Evolutionary conservation across 2,329 filamentous ascomycete species (phyloP).

Genomic region (Fusarium armeniacum): DNA sequence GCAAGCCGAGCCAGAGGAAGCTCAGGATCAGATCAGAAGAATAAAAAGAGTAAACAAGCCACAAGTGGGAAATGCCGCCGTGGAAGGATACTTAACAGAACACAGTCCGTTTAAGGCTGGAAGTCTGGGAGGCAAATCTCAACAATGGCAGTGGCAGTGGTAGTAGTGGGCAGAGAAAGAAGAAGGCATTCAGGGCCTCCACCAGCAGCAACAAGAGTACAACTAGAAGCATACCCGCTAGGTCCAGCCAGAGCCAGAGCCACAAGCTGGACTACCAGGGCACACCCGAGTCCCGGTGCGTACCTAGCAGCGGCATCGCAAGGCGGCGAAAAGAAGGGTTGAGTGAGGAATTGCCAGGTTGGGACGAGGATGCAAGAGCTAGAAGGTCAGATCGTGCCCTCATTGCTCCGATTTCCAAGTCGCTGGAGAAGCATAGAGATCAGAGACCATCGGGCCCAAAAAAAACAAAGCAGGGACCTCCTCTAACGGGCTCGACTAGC

Average conservation of each 20-base stretch:
- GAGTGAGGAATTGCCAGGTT: conserved; percentile 36
- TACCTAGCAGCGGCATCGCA: conserved; percentile 25
- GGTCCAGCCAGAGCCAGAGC: background rate
- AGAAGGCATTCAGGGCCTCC: conserved; percentile 40
- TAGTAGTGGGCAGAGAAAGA: conserved; percentile 13
- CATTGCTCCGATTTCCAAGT: conserved; percentile 55
- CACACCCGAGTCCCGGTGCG: conserved; percentile 39
- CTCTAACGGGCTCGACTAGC: conserved; percentile 39
- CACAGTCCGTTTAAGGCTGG: conserved; percentile 8
- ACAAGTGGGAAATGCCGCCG: conserved; percentile 17
- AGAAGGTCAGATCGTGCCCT: conserved; percentile 51
- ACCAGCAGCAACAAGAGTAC: conserved; percentile 28
- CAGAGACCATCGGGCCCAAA: conserved; percentile 50
- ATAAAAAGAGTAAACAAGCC: conserved; percentile 21
- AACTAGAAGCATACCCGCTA: conserved; percentile 19
- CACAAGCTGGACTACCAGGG: conserved; percentile 21
- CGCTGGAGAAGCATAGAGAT: conserved; percentile 47
- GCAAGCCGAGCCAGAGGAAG: conserved; percentile 13
- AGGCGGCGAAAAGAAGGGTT: conserved; percentile 33
- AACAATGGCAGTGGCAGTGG: conserved; percentile 2
- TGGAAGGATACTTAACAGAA: conserved; percentile 27
- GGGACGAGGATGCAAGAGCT: conserved; percentile 38
- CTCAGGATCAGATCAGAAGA: conserved; percentile 14
- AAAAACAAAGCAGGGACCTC: conserved; percentile 47
- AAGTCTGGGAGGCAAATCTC: conserved; percentile 32